Base-by-base conservation (phyloP, 805 yeast genomes). In the Torulaspora indica region DNA sequence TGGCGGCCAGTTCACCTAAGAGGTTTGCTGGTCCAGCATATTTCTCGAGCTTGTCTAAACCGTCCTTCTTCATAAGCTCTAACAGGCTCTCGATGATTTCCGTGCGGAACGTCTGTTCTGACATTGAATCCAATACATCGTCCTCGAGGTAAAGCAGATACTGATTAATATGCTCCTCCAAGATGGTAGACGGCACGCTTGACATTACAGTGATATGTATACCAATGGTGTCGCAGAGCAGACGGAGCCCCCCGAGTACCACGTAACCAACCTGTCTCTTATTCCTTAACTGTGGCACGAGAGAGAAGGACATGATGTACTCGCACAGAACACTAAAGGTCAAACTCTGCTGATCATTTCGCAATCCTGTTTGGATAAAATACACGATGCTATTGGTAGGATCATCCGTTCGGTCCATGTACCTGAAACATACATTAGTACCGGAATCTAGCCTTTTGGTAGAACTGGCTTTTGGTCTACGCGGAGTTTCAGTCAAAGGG, bases 261-360 rank as follows among this genome's bases (percentile, higher is more conserved):
- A 73, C 69, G 56, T 84, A 84, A 0, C 87, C 90, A 43, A 84
- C 59, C 49, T 79, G 84, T 46, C 71, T 72, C 51, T 72, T 74
- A 14, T 70, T 71, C 48, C 90, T 63, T 13, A 83, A 60, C 37
- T 75, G 79, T 2, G 72, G 64, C 1, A 67, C 60, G 14, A 77
- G 64, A 1, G 71, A 62, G 6, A 68, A 49, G 0, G 77, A 67
- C 51, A 82, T 53, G n/a, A 75, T 40, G 56, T 68, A 75, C 1
- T 77, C 71, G 1, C 75, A 51, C 4, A 83, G 56, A 15, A 65
- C 66, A 0, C 83, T 72, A 44, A 79, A 43, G 0, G 78, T 58
- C 35, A 68, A 62, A 0, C 56, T 53, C 5, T 48, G 38, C 0
- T 38, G 34, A 52, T 75, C 71, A 2, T 55, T 54, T 41, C 82